These are phyloP conservation scores for Bjerkandera adusta DNA, from an alignment of 1,284 basidiomycete genomes.

Conservation along the genomic window DNA sequence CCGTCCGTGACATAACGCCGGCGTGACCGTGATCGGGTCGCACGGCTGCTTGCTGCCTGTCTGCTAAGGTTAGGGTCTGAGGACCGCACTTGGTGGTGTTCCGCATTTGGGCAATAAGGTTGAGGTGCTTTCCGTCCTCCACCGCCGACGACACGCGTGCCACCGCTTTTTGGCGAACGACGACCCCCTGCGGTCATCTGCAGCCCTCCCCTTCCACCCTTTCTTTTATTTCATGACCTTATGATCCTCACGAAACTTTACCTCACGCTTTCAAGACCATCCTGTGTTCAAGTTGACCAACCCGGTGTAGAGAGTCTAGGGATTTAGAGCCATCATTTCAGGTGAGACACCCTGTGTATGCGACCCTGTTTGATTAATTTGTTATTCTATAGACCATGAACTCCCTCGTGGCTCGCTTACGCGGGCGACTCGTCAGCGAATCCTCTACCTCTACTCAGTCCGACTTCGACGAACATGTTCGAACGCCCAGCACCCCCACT, in stretches of 20 bases:
- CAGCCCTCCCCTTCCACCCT: no score
- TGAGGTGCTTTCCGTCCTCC: constrained; percentile 1
- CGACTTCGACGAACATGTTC: constrained; percentile 3
- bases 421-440: constrained; percentile 31
- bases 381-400: constrained; percentile 26
- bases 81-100: background rate
- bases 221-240: no score
- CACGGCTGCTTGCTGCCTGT: background rate
- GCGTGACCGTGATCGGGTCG: no score
- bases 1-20: background rate
- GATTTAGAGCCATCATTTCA: no score
- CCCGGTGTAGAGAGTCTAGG: no score
- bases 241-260: no score
- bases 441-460: constrained; percentile 22
- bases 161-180: background rate
- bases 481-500: constrained; percentile 5
- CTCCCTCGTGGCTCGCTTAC: constrained; percentile 37
- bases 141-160: no score
- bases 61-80: background rate
- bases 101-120: background rate
- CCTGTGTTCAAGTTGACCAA: no score
- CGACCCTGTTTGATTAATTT: no score
- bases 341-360: no score
- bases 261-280: no score
- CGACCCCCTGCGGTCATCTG: no score